phyloP scores from a whole-genome alignment of 1,139 yeast species.

The Barnettozyma hawaiiensis region DNA sequence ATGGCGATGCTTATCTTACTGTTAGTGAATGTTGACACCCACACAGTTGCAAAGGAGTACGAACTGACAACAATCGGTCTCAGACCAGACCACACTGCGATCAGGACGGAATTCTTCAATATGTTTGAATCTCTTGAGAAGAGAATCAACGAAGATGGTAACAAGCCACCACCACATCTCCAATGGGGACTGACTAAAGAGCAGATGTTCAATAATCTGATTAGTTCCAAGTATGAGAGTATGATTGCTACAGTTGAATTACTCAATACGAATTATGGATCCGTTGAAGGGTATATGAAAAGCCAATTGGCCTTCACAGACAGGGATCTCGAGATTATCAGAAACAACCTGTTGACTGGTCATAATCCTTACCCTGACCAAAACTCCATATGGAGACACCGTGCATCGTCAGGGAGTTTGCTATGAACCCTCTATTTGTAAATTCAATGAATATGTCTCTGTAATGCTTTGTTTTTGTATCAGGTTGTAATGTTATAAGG shows the following conservation, averaged over 20 bases:
- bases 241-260: slow-evolving; percentile 59
- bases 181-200: slow-evolving; percentile 20
- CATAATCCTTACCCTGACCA: slow-evolving; percentile 16
- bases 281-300: slow-evolving; percentile 46
- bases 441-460: too few species aligned
- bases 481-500: not conserved
- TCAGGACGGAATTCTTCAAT: slow-evolving; percentile 33
- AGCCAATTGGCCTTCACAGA: slow-evolving; percentile 41
- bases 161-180: slow-evolving; percentile 4
- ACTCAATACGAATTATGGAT: slow-evolving; percentile 48
- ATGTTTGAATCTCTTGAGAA: slow-evolving; percentile 20
- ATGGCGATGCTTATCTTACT: slow-evolving; percentile 61
- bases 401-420: slow-evolving; percentile 13
- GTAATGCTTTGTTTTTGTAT: not conserved
- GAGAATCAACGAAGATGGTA: slow-evolving; percentile 15
- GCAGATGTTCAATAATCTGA: slow-evolving; percentile 41
- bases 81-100: slow-evolving; percentile 40
- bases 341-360: slow-evolving; percentile 36
- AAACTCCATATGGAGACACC: slow-evolving; percentile 20
- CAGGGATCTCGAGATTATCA: slow-evolving; percentile 46
- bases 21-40: slow-evolving; percentile 58
- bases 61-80: slow-evolving; percentile 70
- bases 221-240: slow-evolving; percentile 65
- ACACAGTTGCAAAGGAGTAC: slow-evolving; percentile 64
- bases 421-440: not conserved